Base-by-base conservation (phyloP, 2,329 filamentous ascomycete species). In the Trichoderma sp. region DNA sequence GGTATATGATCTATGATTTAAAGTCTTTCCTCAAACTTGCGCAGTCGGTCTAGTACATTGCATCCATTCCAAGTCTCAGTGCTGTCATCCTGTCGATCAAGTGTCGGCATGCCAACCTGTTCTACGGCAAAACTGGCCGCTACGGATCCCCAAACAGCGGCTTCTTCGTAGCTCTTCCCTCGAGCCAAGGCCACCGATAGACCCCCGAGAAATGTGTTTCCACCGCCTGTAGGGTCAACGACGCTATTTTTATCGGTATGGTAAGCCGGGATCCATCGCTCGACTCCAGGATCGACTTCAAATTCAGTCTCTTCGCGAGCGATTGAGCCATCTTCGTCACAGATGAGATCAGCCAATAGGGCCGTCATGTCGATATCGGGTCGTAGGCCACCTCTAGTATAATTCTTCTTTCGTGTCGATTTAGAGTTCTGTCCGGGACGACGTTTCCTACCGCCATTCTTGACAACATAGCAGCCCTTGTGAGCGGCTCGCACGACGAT, bases 101-200 rank as follows among this genome's bases (percentile, higher is more conserved):
- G 75, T 1, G 78, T 77, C 0, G 95, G 95, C 78, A 96, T 87
- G 0, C 96, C 95, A 64, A 97, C 89, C 79, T 99, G 96, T 80
- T 99, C 94, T 74, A 99, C 97, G 18, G 93, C 93, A 79, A 97
- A 96, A 75, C 94, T 94, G 8, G 96, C 95, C 2, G 93, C 91
- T 6, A 98, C 86, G 56, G 88, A 91, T 5, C 90, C 96, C 88
- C 91, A 95, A 0, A 87, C 83, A 5, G 91, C 89, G 5, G 93
- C 94, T 74, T 93, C 89, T 70, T 90, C 87, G 51, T 92, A 82
- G 30, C 78, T 76, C 73, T 86, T 83, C 1, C 87, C 89, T 64
- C 90, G 81, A 37, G 84, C 89, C 72, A 91, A 79, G 1, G 83
- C 88, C 14, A 89, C 82, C 0, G 84, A 81, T 58, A 89, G 73